A percentile compares a stretch with the other conserved stretches of the same genome.
Conservation (phyloP, 75 land plant genomes). For the Picea glauca region DNA sequence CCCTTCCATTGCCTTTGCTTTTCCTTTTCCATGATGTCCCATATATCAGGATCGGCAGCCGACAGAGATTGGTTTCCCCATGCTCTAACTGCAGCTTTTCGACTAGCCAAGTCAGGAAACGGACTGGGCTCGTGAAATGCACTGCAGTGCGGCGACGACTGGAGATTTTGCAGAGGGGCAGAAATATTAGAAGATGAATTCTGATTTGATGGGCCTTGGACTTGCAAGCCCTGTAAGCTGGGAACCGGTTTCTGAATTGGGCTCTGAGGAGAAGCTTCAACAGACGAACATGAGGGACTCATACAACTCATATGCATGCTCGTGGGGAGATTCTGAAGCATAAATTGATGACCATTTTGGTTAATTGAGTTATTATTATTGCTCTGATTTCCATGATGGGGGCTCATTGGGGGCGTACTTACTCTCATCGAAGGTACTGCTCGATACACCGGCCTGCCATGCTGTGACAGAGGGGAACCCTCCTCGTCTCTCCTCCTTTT, state of each 20-base stretch:
- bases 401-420: background rate
- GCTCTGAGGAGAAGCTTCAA: slow-evolving; percentile 2
- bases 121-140: slow-evolving; percentile 17
- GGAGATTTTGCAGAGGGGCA: background rate
- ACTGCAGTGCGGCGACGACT: slow-evolving; percentile 9
- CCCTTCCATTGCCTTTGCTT: slow-evolving; percentile 69
- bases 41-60: slow-evolving; percentile 67
- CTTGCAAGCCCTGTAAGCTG: background rate
- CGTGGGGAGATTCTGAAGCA: background rate
- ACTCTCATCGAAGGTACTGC: background rate
- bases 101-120: slow-evolving; percentile 23
- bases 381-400: background rate
- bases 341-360: slow-evolving; percentile 7
- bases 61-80: slow-evolving; percentile 82
- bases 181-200: background rate
- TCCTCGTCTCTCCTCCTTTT: slow-evolving; percentile 11
- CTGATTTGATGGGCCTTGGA: background rate
- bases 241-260: slow-evolving; percentile 7
- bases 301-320: background rate
- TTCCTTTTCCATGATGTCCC: slow-evolving; percentile 87
- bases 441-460: background rate
- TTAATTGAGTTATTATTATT: background rate
- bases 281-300: background rate
- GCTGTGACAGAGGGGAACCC: background rate
- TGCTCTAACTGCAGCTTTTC: slow-evolving; percentile 47